Evolutionary conservation across 257 asterid species (phyloP), one percentile per base, ranked within the genome.

Genomic region (Scutellaria baicalensis): DNA sequence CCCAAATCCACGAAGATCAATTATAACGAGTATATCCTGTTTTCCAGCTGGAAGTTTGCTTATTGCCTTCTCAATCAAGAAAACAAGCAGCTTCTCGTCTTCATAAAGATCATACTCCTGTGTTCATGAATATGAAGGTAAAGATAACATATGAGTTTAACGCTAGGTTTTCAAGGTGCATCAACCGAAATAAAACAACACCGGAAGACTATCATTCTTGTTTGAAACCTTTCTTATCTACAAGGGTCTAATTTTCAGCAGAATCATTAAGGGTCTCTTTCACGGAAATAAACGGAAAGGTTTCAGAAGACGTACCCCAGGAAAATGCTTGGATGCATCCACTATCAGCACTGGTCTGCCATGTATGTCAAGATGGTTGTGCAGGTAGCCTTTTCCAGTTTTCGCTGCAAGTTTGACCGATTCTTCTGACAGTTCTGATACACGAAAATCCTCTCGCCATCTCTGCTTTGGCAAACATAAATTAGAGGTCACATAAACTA

Each of bases 11-110:
- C 89, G 79, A 23, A 91, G 94, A 84, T 93, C 96, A 70, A 93
- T 58, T 67, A 93, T 80, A 70, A 73, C 86, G 13, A 93, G 86
- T 69, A 93, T 77, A 74, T 89, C 88, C 60, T 87, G 79, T 81
- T 87, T 84, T 50, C 92, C 95, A 8, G 63, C 60, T 9, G 96
- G 96, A 70, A 86, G 84, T 81, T 66, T 84, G 67, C 80, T 78
- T 21, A 93, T 67, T 49, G 97, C 97, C 82, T 91, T 93, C 81
- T 93, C 97, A 68, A 93, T 82, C 75, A 89, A 77, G 77, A 83
- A 91, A 17, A 84, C 87, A 42, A 97, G 84, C 11, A 93, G 85
- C 84, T 85, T 84, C 84, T 93, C 89, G 68, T 93, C 99, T 77
- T 91, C 95, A 64, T 13, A 3, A 33, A 10, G 62, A 13, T 77